Percentiles rank a stretch among this genome's conserved stretches.
phyloP scores from a whole-genome alignment of 2,329 filamentous ascomycete genomes.

The Daldinia eschscholtzii region DNA sequence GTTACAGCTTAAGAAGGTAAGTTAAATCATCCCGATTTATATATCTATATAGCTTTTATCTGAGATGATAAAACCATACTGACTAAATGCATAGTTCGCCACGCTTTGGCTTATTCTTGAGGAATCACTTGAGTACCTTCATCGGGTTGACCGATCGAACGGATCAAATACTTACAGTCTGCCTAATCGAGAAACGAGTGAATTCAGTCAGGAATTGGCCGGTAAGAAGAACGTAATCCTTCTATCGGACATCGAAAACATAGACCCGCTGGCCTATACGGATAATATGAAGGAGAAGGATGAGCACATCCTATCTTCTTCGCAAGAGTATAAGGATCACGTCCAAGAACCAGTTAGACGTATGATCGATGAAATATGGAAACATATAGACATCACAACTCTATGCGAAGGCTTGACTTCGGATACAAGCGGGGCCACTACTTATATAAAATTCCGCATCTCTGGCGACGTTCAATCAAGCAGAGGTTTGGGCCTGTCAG shows the following conservation, averaged over 20 bases:
- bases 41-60: not conserved
- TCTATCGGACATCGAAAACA: not conserved
- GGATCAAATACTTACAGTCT: not conserved
- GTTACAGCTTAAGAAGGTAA: conserved; percentile 44
- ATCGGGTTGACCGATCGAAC: conserved; percentile 33
- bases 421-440: not conserved
- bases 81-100: conserved; percentile 28
- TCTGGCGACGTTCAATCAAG: not conserved
- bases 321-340: not conserved
- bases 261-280: not conserved
- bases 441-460: conserved; percentile 23
- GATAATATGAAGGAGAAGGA: not conserved
- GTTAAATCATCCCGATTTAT: conserved; percentile 2
- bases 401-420: not conserved
- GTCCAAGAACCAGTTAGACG: not conserved
- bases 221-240: too few relatives aligned
- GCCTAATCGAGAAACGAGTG: not conserved
- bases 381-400: conserved; percentile 16
- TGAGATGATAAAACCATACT: conserved; percentile 2
- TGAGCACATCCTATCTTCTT: not conserved
- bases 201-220: not conserved
- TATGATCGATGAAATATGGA: conserved; percentile 33
- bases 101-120: conserved; percentile 43
- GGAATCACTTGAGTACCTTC: conserved; percentile 30
- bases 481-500: not conserved